Evolutionary conservation across 139 green algal species (phyloP).

Genomic region (Yamagishiella unicocca): DNA sequence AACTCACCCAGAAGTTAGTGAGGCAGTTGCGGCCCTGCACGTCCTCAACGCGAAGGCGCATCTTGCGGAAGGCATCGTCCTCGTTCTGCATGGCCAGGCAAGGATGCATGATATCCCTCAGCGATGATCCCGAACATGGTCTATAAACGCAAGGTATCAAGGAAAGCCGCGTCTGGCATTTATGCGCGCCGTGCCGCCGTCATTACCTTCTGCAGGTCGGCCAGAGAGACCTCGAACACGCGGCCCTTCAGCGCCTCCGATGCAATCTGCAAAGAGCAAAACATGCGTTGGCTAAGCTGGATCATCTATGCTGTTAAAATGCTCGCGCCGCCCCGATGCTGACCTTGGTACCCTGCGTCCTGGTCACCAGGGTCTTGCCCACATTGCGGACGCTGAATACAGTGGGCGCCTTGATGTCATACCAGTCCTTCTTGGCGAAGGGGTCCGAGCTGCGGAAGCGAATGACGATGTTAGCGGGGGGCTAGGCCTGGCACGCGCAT

Average conservation of each 20-base stretch:
- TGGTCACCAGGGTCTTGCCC: conserved; percentile 98
- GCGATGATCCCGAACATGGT: neutral
- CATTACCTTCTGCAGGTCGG: conserved; percentile 95
- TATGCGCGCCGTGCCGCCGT: neutral
- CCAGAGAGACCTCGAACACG: conserved; percentile 96
- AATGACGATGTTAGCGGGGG: neutral
- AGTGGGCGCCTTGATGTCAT: conserved; percentile 99
- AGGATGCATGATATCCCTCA: neutral
- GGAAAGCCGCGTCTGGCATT: neutral
- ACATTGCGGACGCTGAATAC: conserved; percentile 94
- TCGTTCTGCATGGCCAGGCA: conserved; percentile 84
- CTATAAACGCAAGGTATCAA: neutral
- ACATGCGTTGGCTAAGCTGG: too few relatives aligned
- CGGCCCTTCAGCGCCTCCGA: conserved; percentile 98
- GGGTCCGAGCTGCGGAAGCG: conserved; percentile 88
- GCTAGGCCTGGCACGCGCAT: neutral
- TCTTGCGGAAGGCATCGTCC: conserved; percentile 98
- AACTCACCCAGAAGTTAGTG: conserved; percentile 93
- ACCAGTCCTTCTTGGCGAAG: conserved; percentile 99
- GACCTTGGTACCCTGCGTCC: conserved; percentile 98
- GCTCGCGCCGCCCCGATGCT: conserved; percentile 7
- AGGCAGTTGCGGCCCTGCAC: conserved; percentile 97
- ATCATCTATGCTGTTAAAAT: neutral
- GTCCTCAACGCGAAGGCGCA: conserved; percentile 96
- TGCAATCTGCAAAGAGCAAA: conserved; percentile 88